phyloP scores from a whole-genome alignment of 176 grass and related monocot species.

The bread wheat (Triticum aestivum) region IWGSC_CS_RefSeq_v2.1 NC_057807.1:495407652-495408151 shows the following conservation, averaged over 20 bases:
- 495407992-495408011: neutral
- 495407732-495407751: neutral
- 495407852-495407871: neutral
- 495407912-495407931: neutral
- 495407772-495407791: neutral
- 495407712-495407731: neutral
- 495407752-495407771: neutral
- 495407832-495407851: neutral
- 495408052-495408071: neutral
- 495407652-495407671: neutral
- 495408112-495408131: neutral
- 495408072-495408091: neutral
- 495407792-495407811: neutral
- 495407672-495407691: neutral
- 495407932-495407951: neutral
- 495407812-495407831: neutral
- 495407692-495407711: neutral
- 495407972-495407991: neutral
- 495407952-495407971: neutral
- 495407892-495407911: neutral
- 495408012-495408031: neutral
- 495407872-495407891: neutral
- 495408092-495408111: neutral
- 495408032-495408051: neutral
- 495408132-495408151: too few species aligned